Conservation (phyloP, 306 rosid genomes). For the Glycine tomentella region DNA sequence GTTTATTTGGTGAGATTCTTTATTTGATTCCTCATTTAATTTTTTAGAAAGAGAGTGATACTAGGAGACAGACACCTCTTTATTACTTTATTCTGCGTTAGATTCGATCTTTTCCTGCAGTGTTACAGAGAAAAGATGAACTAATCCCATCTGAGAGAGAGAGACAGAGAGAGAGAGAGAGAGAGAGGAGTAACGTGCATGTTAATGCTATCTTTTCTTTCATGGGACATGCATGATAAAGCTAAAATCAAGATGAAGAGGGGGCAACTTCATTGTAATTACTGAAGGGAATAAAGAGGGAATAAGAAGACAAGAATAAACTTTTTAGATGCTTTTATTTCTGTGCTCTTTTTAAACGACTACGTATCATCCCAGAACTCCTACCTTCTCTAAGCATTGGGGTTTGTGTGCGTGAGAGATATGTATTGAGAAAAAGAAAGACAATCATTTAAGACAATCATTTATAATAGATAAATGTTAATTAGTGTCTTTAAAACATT, state of each 20-base stretch:
- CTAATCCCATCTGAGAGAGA: constrained; percentile 43
- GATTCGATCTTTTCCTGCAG: constrained; percentile 68
- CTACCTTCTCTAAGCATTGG: constrained; percentile 22
- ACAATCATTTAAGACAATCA: too few relatives aligned
- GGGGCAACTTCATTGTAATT: constrained; percentile 68
- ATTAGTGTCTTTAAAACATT: too few relatives aligned
- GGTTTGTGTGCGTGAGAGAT: not conserved
- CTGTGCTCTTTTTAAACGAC: constrained; percentile 51
- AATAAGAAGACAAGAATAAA: constrained; percentile 82
- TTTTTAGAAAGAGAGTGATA: constrained; percentile 41
- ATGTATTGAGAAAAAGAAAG: not conserved
- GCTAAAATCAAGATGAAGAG: constrained; percentile 53
- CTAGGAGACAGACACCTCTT: constrained; percentile 58
- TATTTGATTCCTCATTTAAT: constrained; percentile 9
- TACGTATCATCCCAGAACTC: constrained; percentile 38
- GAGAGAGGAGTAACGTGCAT: constrained; percentile 87
- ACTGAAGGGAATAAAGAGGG: constrained; percentile 58
- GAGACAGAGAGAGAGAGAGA: constrained; percentile 64
- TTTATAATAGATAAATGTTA: too few relatives aligned
- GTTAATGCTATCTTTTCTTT: constrained; percentile 60
- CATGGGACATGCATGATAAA: constrained; percentile 82
- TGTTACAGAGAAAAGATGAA: constrained; percentile 50
- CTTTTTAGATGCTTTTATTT: constrained; percentile 58
- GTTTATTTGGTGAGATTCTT: constrained; percentile 39
- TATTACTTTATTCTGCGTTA: constrained; percentile 72